Percentiles rank a stretch among this genome's conserved stretches.
Conservation (phyloP, 2,329 filamentous ascomycete genomes). For the Phyllosticta capitalensis region DNA sequence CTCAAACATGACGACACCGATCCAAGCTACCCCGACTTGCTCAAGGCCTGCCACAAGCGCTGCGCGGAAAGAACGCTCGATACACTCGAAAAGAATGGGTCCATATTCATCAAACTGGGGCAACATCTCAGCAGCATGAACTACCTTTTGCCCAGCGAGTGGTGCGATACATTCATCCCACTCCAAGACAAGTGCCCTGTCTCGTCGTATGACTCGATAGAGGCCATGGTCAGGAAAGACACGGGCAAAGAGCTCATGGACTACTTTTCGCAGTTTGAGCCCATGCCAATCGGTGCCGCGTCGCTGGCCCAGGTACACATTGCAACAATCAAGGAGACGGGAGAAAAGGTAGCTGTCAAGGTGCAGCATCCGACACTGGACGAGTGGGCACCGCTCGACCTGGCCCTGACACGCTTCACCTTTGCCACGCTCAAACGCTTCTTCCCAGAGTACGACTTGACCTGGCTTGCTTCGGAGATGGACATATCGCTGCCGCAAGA, state of each 20-base stretch:
- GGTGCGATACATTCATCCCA: conserved; percentile 92
- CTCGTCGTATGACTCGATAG: conserved; percentile 77
- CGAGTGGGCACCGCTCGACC: conserved; percentile 82
- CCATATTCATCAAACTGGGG: conserved; percentile 96
- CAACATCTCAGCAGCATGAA: conserved; percentile 96
- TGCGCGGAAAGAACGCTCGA: conserved; percentile 80
- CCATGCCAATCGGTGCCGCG: conserved; percentile 77
- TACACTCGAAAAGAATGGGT: conserved; percentile 90
- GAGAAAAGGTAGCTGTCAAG: conserved; percentile 87
- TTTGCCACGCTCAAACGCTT: conserved; percentile 84
- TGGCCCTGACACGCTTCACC: conserved; percentile 77
- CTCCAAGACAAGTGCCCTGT: conserved; percentile 93
- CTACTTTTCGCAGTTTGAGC: conserved; percentile 77
- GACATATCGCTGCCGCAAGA: conserved; percentile 83
- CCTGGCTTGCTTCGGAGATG: conserved; percentile 93
- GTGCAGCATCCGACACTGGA: conserved; percentile 86
- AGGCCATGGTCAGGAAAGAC: conserved; percentile 76
- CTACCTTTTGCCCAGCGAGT: conserved; percentile 82
- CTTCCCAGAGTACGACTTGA: conserved; percentile 95
- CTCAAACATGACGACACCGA: conserved; percentile 59
- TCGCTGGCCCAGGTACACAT: conserved; percentile 92
- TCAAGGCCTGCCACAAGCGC: conserved; percentile 81
- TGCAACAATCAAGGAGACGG: conserved; percentile 70
- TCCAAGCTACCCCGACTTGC: conserved; percentile 54
- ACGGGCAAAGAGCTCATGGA: conserved; percentile 71